phyloP scores from a whole-genome alignment of 805 yeast species.

The Candida koratica region DNA sequence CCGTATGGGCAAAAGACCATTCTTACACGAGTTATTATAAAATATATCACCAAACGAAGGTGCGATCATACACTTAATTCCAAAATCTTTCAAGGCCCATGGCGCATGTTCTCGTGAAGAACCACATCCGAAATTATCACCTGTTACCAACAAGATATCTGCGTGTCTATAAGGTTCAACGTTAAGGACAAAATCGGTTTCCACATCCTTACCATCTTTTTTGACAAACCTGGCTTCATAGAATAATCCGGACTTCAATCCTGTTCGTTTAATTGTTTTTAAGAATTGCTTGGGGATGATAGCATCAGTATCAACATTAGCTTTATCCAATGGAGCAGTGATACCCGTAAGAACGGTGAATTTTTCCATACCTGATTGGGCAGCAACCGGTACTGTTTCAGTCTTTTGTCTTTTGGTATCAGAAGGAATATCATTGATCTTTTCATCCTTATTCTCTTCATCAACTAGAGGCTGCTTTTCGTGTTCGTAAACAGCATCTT shows the following conservation, averaged over 20 bases:
- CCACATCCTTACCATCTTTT: constrained; percentile 63
- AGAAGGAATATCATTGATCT: constrained; percentile 61
- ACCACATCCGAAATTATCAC: constrained; percentile 98
- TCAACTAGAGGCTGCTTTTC: constrained; percentile 60
- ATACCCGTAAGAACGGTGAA: constrained; percentile 75
- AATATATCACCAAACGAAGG: constrained; percentile 98
- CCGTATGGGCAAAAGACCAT: constrained; percentile 91
- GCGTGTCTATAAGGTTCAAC: constrained; percentile 78
- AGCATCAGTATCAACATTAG: constrained; percentile 97
- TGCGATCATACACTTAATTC: constrained; percentile 92
- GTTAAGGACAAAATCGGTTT: constrained; percentile 89
- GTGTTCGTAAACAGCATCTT: constrained; percentile 67
- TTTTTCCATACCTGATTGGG: constrained; percentile 57
- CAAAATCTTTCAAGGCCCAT: constrained; percentile 98
- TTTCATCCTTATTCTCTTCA: constrained; percentile 46
- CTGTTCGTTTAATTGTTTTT: constrained; percentile 97
- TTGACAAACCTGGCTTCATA: constrained; percentile 77
- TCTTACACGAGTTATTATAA: constrained; percentile 95
- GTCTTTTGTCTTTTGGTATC: constrained; percentile 24
- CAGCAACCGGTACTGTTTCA: constrained; percentile 5
- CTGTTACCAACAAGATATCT: constrained; percentile 82
- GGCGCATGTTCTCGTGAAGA: constrained; percentile 99
- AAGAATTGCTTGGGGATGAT: constrained; percentile 97
- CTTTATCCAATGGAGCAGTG: constrained; percentile 92
- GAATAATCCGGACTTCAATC: constrained; percentile 82